phyloP scores from a whole-genome alignment of 1,284 basidiomycete genomes.

The Leccinum subrobustum region DNA sequence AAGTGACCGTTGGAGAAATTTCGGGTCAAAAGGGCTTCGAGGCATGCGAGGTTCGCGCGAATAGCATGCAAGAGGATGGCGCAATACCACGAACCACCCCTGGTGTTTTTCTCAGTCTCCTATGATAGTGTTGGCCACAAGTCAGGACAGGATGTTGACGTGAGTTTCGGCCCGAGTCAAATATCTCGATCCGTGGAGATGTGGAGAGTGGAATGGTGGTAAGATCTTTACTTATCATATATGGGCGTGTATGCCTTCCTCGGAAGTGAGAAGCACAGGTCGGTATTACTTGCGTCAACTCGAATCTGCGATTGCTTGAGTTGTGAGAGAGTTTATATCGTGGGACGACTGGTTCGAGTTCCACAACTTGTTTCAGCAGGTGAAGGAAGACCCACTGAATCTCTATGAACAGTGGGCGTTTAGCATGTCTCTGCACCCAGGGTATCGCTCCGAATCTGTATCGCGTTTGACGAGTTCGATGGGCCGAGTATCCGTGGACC shows the following conservation, averaged over 20 bases:
- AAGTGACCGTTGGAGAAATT: conserved; percentile 2
- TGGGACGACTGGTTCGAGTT: not conserved
- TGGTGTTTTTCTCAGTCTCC: conserved; percentile 1
- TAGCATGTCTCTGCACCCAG: not conserved
- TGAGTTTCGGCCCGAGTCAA: not conserved
- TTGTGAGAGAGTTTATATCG: not conserved
- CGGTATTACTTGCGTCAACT: not conserved
- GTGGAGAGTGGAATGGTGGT: not conserved
- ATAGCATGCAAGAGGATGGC: not conserved
- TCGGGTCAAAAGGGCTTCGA: not conserved
- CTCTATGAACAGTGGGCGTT: not conserved
- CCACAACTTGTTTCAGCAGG: not conserved
- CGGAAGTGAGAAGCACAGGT: conserved; percentile 2
- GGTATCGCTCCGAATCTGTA: not conserved
- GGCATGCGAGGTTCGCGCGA: conserved; percentile 3
- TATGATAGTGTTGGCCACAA: not conserved
- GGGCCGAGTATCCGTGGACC: not conserved
- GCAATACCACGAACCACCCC: not conserved
- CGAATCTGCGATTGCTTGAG: not conserved
- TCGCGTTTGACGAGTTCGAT: not conserved
- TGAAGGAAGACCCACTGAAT: not conserved
- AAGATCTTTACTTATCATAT: not conserved
- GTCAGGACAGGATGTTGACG: not conserved
- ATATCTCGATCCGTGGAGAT: not conserved
- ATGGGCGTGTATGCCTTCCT: not conserved